Evolutionary conservation across 352 stramenopile species (phyloP).

Genomic region (Phytophthora sp.): DNA sequence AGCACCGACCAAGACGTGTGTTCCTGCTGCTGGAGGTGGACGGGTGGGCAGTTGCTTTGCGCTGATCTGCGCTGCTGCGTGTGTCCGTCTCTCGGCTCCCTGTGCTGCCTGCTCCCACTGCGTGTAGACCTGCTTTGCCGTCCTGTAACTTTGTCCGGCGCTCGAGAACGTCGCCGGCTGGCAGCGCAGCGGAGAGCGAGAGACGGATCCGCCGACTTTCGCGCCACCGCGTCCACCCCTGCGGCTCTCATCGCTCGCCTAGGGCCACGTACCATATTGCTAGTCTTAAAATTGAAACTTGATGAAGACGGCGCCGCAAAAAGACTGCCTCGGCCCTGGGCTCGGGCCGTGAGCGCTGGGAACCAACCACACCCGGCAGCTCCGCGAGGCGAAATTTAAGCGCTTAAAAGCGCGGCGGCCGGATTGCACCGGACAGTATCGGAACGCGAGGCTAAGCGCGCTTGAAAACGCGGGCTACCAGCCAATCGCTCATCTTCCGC

Average conservation of each 20-base stretch:
- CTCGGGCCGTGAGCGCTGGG: constrained; percentile 27
- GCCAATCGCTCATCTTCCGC: constrained; percentile 22
- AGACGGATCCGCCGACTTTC: background rate
- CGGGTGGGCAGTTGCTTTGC: background rate
- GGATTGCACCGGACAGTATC: constrained; percentile 9
- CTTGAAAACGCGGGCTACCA: constrained; percentile 22
- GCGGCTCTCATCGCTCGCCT: constrained; percentile 9
- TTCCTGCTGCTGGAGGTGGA: background rate
- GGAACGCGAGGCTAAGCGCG: constrained; percentile 20
- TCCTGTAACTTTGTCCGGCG: background rate
- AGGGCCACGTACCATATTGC: constrained; percentile 80
- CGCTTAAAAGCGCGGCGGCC: constrained; percentile 22
- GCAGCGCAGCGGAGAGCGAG: constrained; percentile 2
- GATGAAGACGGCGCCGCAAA: constrained; percentile 80
- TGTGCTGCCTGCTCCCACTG: background rate
- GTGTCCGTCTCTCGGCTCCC: constrained; percentile 4
- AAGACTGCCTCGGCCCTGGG: constrained; percentile 50
- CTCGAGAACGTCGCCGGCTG: too few relatives aligned
- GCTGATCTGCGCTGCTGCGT: background rate
- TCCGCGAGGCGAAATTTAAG: constrained; percentile 6
- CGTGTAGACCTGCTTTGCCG: constrained; percentile 23
- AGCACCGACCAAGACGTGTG: constrained; percentile 12
- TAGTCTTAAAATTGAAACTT: constrained; percentile 89
- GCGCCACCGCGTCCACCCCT: too few relatives aligned
- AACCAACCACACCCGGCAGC: constrained; percentile 31